Evolutionary conservation across 2,329 filamentous ascomycete genomes (phyloP).

Genomic region (Tolypocladium capitatum): DNA sequence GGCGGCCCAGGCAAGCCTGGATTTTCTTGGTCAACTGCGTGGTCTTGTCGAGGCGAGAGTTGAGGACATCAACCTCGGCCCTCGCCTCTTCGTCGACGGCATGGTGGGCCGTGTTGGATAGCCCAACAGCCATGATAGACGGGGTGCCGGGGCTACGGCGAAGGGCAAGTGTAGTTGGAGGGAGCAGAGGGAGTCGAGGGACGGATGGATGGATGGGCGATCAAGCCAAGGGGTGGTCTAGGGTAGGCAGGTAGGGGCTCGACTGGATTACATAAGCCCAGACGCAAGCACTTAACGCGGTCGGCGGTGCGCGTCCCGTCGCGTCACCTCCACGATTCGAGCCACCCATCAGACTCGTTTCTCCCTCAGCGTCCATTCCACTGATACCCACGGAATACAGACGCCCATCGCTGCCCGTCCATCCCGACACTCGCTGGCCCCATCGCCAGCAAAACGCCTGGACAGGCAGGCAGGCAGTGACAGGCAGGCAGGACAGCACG

Average conservation of each 20-base stretch:
- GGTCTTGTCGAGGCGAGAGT: conserved; percentile 75
- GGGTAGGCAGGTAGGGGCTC: background rate
- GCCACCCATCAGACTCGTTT: background rate
- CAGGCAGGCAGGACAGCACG: background rate
- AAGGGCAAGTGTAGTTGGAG: background rate
- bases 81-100: conserved; percentile 53
- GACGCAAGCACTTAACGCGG: conserved; percentile 2
- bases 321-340: background rate
- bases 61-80: conserved; percentile 57
- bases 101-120: conserved; percentile 29
- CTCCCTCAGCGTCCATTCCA: background rate
- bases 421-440: background rate
- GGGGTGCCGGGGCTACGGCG: background rate
- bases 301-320: background rate
- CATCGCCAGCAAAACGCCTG: background rate
- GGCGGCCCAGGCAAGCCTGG: conserved; percentile 66
- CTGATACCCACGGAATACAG: background rate
- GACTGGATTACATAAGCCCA: background rate
- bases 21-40: conserved; percentile 92
- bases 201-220: too few species aligned
- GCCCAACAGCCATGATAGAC: conserved; percentile 35
- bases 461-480: background rate
- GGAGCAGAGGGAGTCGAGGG: background rate
- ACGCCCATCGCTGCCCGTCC: background rate
- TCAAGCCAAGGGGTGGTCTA: too few species aligned